These are phyloP conservation scores for Penicillium sp. DNA, from an alignment of 2,329 filamentous ascomycete species.

Conservation along the genomic window DNA sequence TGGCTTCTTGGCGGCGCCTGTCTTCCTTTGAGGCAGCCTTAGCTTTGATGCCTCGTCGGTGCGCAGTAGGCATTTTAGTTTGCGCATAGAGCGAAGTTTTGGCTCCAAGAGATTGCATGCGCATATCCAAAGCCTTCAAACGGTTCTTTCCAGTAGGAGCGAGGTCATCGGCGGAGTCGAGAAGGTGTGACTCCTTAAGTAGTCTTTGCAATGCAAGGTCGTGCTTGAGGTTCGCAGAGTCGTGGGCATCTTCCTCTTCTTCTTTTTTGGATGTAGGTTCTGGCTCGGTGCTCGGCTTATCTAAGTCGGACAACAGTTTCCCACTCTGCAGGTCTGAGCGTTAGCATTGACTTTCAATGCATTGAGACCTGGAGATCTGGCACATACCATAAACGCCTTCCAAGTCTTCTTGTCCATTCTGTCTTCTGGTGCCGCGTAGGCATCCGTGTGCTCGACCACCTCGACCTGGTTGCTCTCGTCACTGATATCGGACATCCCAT, in stretches of 20 bases:
- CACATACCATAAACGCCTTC: conserved; percentile 72
- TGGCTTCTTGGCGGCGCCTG: conserved; percentile 72
- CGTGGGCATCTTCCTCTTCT: conserved; percentile 58
- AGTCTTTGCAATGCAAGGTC: conserved; percentile 90
- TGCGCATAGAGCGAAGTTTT: conserved; percentile 72
- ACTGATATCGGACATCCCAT: conserved; percentile 58
- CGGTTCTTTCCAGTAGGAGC: conserved; percentile 68
- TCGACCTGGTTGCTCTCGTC: conserved; percentile 49
- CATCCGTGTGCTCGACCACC: conserved; percentile 61
- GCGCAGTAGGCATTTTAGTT: conserved; percentile 82
- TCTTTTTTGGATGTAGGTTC: conserved; percentile 30
- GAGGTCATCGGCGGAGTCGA: conserved; percentile 58
- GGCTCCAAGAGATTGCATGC: conserved; percentile 77
- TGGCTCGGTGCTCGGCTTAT: conserved; percentile 17
- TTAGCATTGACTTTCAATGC: conserved; percentile 4
- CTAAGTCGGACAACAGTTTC: conserved; percentile 48
- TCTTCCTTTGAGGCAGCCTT: conserved; percentile 66
- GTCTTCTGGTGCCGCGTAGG: conserved; percentile 41
- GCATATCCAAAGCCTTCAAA: conserved; percentile 77
- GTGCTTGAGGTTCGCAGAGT: conserved; percentile 73
- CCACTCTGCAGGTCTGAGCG: conserved; percentile 26
- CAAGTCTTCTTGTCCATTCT: conserved; percentile 65
- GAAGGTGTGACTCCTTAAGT: conserved; percentile 85
- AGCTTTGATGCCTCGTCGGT: conserved; percentile 77
- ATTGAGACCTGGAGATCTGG: not conserved